Evolutionary conservation across 2,329 filamentous ascomycete genomes (phyloP).

Genomic region (Bipolaris bicolor): DNA sequence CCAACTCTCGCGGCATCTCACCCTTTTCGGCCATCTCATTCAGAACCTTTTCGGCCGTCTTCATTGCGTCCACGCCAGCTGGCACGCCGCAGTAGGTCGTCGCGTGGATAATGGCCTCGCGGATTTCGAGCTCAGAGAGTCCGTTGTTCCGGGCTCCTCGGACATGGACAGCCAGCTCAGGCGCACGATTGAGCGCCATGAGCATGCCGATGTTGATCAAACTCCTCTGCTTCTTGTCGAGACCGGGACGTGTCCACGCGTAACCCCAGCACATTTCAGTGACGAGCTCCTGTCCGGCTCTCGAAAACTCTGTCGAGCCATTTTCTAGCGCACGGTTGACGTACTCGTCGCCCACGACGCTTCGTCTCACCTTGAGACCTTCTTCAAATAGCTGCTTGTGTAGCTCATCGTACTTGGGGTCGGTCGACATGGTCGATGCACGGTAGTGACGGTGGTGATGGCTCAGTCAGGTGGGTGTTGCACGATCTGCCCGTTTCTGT

Average conservation of each 20-base stretch:
- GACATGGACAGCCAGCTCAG: conserved; percentile 67
- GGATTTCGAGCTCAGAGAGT: conserved; percentile 65
- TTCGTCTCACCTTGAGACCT: conserved; percentile 65
- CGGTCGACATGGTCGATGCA: conserved; percentile 46
- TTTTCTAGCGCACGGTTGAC: conserved; percentile 64
- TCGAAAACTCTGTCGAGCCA: conserved; percentile 64
- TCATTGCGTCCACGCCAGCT: conserved; percentile 62
- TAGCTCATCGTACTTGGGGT: conserved; percentile 50
- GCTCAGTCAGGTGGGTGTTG: not conserved
- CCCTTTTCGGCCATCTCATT: conserved; percentile 58
- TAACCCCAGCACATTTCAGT: conserved; percentile 70
- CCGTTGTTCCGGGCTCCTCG: conserved; percentile 69
- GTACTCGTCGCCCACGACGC: conserved; percentile 66
- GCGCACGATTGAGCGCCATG: conserved; percentile 64
- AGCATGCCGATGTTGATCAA: conserved; percentile 71
- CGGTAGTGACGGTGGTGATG: conserved; percentile 2
- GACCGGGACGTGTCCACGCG: conserved; percentile 67
- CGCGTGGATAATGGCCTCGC: conserved; percentile 62
- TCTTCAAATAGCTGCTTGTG: conserved; percentile 66
- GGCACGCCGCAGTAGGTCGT: conserved; percentile 62
- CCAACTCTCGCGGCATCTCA: conserved; percentile 46
- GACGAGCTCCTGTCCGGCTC: conserved; percentile 66
- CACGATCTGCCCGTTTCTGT: not conserved
- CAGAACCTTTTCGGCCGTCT: conserved; percentile 58
- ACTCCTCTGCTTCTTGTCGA: conserved; percentile 65